Conservation (phyloP, 2,329 filamentous ascomycete genomes). For the Fusarium multiceps region DNA sequence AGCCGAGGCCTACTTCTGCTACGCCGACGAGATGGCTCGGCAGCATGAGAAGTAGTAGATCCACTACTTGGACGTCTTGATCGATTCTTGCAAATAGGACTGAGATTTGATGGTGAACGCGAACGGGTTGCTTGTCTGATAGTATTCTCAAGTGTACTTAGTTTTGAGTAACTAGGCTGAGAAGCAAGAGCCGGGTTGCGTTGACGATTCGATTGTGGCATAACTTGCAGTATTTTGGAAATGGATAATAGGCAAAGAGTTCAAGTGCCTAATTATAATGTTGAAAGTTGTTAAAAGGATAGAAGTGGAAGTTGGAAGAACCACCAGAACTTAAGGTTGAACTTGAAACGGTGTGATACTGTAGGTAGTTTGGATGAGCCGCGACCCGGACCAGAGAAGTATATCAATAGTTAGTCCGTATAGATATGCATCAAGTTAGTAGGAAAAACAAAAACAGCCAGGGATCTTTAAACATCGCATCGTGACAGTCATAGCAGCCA, state of each 20-base stretch:
- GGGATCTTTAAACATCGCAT: constrained; percentile 19
- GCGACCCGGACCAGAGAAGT: neutral
- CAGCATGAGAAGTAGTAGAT: neutral
- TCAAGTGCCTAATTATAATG: neutral
- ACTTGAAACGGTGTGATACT: neutral
- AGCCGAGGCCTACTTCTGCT: neutral
- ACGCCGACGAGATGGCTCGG: neutral
- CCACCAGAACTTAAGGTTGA: neutral
- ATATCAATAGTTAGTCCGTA: neutral
- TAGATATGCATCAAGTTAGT: neutral
- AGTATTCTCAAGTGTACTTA: constrained; percentile 16
- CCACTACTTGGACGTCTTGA: constrained; percentile 20
- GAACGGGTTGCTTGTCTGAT: constrained; percentile 25
- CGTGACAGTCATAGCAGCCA: constrained; percentile 10
- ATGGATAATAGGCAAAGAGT: constrained; percentile 18
- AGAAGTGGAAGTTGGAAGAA: neutral
- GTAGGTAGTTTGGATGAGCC: neutral
- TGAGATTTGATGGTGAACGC: constrained; percentile 26
- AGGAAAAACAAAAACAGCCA: constrained; percentile 4
- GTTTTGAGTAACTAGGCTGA: constrained; percentile 10
- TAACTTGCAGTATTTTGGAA: neutral
- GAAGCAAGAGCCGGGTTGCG: constrained; percentile 17
- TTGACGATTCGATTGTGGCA: constrained; percentile 21
- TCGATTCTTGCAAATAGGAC: constrained; percentile 15
- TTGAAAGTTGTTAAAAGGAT: neutral